These are phyloP conservation scores for Vaccinium darrowii DNA, from an alignment of 148 eudicot species.

Conservation along the genomic window DNA sequence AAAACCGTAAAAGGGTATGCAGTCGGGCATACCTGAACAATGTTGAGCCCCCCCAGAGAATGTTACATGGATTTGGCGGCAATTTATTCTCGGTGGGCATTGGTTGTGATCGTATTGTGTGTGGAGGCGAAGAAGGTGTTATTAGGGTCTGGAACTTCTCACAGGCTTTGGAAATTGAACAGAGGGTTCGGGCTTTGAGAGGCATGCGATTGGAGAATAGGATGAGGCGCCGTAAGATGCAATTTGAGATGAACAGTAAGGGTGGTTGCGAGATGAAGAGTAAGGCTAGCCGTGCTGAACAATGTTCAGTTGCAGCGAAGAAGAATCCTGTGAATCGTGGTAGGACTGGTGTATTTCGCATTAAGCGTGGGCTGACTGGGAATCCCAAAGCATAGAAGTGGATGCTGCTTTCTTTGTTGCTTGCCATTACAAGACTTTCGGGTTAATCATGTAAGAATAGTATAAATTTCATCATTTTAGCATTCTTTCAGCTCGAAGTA, in stretches of 20 bases:
- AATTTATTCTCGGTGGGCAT: constrained; percentile 75
- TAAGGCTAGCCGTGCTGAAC: constrained; percentile 52
- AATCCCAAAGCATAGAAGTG: constrained; percentile 64
- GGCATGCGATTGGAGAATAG: constrained; percentile 73
- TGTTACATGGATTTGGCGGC: constrained; percentile 78
- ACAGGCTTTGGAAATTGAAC: constrained; percentile 72
- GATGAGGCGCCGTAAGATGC: constrained; percentile 85
- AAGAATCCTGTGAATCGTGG: constrained; percentile 67
- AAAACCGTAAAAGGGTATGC: constrained; percentile 25
- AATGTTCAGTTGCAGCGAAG: constrained; percentile 70
- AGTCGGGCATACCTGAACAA: constrained; percentile 18
- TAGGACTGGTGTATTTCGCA: constrained; percentile 57
- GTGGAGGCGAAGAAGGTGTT: constrained; percentile 87
- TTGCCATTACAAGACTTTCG: background rate
- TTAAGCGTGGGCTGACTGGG: constrained; percentile 63
- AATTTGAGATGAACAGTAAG: constrained; percentile 59
- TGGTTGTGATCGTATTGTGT: constrained; percentile 82
- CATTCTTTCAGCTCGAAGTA: background rate
- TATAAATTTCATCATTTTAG: background rate
- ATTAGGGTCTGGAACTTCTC: constrained; percentile 95
- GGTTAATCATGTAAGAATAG: constrained; percentile 7
- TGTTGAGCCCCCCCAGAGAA: constrained; percentile 88
- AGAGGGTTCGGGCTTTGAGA: constrained; percentile 52
- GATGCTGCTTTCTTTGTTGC: constrained; percentile 2
- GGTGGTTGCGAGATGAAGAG: constrained; percentile 52